Percentiles rank a stretch among this genome's conserved stretches.
Evolutionary conservation across 2,329 filamentous ascomycete genomes (phyloP).

Genomic region (Phyllosticta citriasiana): DNA sequence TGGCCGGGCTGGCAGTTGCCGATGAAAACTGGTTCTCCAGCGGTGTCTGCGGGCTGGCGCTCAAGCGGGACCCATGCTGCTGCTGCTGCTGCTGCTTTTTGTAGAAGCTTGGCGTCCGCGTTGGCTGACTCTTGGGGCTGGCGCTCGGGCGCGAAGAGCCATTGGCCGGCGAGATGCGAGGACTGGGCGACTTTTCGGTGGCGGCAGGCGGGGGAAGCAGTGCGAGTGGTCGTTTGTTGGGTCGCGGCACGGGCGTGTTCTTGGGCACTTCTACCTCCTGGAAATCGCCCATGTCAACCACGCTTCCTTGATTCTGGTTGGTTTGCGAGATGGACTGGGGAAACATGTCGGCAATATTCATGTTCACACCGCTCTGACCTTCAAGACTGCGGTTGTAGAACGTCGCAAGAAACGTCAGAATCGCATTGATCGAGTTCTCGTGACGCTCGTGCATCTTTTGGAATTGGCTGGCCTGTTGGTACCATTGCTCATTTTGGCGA

Average conservation of each 20-base stretch:
- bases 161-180: not conserved
- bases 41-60: slow-evolving; percentile 4
- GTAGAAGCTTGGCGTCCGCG: slow-evolving; percentile 7
- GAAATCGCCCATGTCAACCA: slow-evolving; percentile 53
- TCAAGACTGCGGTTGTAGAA: slow-evolving; percentile 92
- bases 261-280: slow-evolving; percentile 24
- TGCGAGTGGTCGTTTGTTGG: slow-evolving; percentile 25
- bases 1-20: slow-evolving; percentile 14
- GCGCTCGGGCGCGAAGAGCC: not conserved
- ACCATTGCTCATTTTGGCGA: slow-evolving; percentile 78
- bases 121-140: not conserved
- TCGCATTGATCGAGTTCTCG: slow-evolving; percentile 98
- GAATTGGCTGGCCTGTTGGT: slow-evolving; percentile 78
- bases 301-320: slow-evolving; percentile 44
- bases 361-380: slow-evolving; percentile 66
- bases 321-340: slow-evolving; percentile 50
- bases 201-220: slow-evolving; percentile 25
- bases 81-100: not conserved
- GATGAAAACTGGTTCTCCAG: slow-evolving; percentile 4
- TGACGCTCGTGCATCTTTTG: slow-evolving; percentile 91
- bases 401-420: slow-evolving; percentile 90
- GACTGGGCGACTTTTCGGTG: slow-evolving; percentile 16
- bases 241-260: slow-evolving; percentile 25
- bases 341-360: slow-evolving; percentile 79
- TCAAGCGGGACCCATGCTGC: not conserved